Evolutionary conservation across 2,329 filamentous ascomycete genomes (phyloP).

Genomic region (Colletotrichum cordylinicola): DNA sequence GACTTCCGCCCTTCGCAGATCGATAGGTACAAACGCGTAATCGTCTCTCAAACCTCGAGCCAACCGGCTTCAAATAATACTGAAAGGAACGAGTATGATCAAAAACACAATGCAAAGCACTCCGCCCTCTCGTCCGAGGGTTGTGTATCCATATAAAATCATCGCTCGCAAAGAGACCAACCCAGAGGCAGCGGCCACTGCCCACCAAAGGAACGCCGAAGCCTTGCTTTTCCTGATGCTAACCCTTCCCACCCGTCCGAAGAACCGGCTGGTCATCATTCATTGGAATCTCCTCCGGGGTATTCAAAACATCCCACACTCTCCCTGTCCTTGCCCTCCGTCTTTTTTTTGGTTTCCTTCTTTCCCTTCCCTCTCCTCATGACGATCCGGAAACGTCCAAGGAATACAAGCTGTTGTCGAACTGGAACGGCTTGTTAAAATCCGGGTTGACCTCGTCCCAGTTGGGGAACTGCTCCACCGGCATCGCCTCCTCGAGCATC

Average conservation of each 20-base stretch:
- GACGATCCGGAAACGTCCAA: slow-evolving; percentile 31
- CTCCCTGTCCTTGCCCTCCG: not conserved
- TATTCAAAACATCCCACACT: slow-evolving; percentile 7
- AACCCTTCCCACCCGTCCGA: not conserved
- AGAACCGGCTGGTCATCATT: slow-evolving; percentile 17
- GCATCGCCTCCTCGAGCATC: slow-evolving; percentile 19
- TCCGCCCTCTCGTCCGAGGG: not conserved
- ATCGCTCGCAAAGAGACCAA: slow-evolving; percentile 1
- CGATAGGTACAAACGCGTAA: not conserved
- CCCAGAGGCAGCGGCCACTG: not conserved
- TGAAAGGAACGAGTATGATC: not conserved
- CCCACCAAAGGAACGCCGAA: slow-evolving; percentile 13
- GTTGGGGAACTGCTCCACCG: slow-evolving; percentile 25
- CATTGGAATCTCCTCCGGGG: slow-evolving; percentile 4
- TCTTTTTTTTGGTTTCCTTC: not conserved
- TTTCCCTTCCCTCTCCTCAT: not conserved
- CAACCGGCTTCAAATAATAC: not conserved
- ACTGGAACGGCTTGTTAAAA: slow-evolving; percentile 58
- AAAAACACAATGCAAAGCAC: not conserved
- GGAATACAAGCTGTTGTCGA: slow-evolving; percentile 50
- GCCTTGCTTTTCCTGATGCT: slow-evolving; percentile 19
- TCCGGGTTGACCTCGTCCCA: slow-evolving; percentile 59
- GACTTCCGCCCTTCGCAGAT: not conserved
- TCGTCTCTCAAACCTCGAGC: not conserved
- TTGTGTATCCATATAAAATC: not conserved